A percentile compares a stretch with the other conserved stretches of the same genome.
Evolutionary conservation across 2,329 filamentous ascomycete species (phyloP).

Genomic region (Pseudophaeomoniella oleicola): DNA sequence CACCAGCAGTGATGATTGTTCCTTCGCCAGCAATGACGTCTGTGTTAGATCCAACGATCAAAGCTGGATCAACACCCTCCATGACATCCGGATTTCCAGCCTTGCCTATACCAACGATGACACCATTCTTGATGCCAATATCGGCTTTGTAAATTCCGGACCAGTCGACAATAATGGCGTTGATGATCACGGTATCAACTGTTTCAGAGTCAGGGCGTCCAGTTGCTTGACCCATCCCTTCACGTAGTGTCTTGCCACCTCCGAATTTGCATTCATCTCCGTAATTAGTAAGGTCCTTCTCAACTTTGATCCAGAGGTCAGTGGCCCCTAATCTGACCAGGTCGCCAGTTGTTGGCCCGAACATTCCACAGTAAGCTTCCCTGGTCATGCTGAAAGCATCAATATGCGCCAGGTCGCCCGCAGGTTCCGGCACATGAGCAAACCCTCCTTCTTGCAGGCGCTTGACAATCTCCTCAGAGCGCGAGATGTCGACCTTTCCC

Average conservation of each 20-base stretch:
- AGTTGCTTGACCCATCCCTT: slow-evolving; percentile 89
- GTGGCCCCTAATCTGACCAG: slow-evolving; percentile 68
- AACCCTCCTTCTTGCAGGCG: slow-evolving; percentile 61
- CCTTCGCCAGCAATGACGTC: slow-evolving; percentile 86
- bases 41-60: slow-evolving; percentile 77
- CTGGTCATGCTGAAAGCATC: slow-evolving; percentile 59
- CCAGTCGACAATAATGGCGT: slow-evolving; percentile 82
- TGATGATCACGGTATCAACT: slow-evolving; percentile 75
- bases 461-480: slow-evolving; percentile 50
- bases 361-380: slow-evolving; percentile 71
- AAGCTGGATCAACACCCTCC: slow-evolving; percentile 63
- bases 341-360: slow-evolving; percentile 83
- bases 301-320: slow-evolving; percentile 79
- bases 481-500: slow-evolving; percentile 52
- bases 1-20: slow-evolving; percentile 81
- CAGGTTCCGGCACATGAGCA: slow-evolving; percentile 57
- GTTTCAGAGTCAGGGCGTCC: slow-evolving; percentile 57
- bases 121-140: slow-evolving; percentile 78
- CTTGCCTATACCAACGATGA: slow-evolving; percentile 83
- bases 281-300: slow-evolving; percentile 70
- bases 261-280: slow-evolving; percentile 94
- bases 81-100: slow-evolving; percentile 95
- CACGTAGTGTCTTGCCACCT: slow-evolving; percentile 81
- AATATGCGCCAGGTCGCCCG: slow-evolving; percentile 38
- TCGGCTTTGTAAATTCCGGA: slow-evolving; percentile 92